Conservation (phyloP, 148 eudicot genomes). For the Chenopodium berlandieri region DNA sequence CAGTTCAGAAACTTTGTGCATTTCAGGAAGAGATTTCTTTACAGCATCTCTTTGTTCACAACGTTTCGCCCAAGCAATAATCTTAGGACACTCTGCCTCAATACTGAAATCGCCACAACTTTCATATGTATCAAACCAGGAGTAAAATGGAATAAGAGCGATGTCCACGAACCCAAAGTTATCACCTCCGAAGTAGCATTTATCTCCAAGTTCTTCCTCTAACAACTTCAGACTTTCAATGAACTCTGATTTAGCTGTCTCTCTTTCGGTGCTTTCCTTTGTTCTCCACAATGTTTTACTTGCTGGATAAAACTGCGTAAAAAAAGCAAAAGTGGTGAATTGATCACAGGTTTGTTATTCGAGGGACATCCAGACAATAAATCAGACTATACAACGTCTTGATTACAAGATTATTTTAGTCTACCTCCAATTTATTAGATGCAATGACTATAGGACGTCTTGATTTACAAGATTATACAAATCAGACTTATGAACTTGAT, state of each 20-base stretch:
- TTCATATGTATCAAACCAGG: conserved; percentile 38
- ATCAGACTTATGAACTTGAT: too few species aligned
- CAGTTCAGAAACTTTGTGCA: conserved; percentile 26
- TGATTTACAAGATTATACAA: too few species aligned
- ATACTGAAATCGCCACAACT: conserved; percentile 30
- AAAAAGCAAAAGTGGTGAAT: too few species aligned
- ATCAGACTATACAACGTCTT: too few species aligned
- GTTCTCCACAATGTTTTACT: conserved; percentile 17
- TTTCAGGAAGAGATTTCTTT: conserved; percentile 29
- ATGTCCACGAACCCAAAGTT: conserved; percentile 31
- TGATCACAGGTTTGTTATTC: too few species aligned
- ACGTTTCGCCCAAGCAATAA: conserved; percentile 42
- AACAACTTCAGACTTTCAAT: conserved; percentile 22
- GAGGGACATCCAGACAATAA: too few species aligned
- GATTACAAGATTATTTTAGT: too few species aligned
- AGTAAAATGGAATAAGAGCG: conserved; percentile 30
- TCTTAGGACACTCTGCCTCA: conserved; percentile 42
- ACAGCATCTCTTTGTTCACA: conserved; percentile 35
- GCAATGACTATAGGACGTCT: too few species aligned
- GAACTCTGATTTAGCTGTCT: conserved; percentile 27
- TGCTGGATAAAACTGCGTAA: conserved; percentile 18
- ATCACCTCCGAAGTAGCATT: conserved; percentile 35
- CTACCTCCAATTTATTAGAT: too few species aligned
- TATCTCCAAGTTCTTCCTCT: conserved; percentile 36
- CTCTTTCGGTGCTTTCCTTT: conserved; percentile 7